Percentiles rank a stretch among this genome's conserved stretches.
phyloP scores from a whole-genome alignment of 805 yeast species.

The Lachancea dasiensis region DNA sequence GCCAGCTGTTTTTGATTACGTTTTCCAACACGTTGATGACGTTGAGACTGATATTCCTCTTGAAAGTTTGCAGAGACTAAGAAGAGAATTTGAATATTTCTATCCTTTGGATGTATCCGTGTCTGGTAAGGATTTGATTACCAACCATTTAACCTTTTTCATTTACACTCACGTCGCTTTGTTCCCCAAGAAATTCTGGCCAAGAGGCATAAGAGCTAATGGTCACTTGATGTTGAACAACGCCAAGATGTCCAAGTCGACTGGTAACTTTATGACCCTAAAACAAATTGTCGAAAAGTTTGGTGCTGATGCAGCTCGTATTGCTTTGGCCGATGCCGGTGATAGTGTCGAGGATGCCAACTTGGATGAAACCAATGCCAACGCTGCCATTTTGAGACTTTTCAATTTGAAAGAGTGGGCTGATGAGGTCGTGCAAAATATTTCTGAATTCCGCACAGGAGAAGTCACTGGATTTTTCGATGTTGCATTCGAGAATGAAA shows the following conservation, averaged over 20 bases:
- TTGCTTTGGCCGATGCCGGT: slow-evolving; percentile 98
- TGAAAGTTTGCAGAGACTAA: slow-evolving; percentile 61
- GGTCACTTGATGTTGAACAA: slow-evolving; percentile 95
- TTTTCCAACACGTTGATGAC: slow-evolving; percentile 67
- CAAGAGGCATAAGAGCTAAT: slow-evolving; percentile 86
- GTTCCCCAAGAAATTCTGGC: slow-evolving; percentile 91
- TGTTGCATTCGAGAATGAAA: slow-evolving; percentile 85
- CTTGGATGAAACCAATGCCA: slow-evolving; percentile 93
- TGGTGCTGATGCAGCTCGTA: slow-evolving; percentile 97
- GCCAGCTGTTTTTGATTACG: slow-evolving; percentile 87
- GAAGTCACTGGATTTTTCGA: slow-evolving; percentile 65
- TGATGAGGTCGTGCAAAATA: slow-evolving; percentile 59
- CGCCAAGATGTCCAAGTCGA: slow-evolving; percentile 96
- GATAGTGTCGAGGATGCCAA: slow-evolving; percentile 97
- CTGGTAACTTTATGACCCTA: slow-evolving; percentile 94
- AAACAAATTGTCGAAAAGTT: slow-evolving; percentile 78
- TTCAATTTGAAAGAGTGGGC: slow-evolving; percentile 93
- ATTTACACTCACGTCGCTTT: slow-evolving; percentile 88
- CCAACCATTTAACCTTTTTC: slow-evolving; percentile 95
- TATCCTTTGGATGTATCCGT: slow-evolving; percentile 90
- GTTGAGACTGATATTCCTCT: slow-evolving; percentile 54
- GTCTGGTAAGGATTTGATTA: slow-evolving; percentile 95
- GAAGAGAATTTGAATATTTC: slow-evolving; percentile 94
- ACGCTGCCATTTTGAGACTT: slow-evolving; percentile 93
- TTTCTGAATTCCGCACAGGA: slow-evolving; percentile 50